Percentiles rank a stretch among this genome's conserved stretches.
Evolutionary conservation across 2,329 filamentous ascomycete species (phyloP).

Genomic region (Metarhizium anisopliae): DNA sequence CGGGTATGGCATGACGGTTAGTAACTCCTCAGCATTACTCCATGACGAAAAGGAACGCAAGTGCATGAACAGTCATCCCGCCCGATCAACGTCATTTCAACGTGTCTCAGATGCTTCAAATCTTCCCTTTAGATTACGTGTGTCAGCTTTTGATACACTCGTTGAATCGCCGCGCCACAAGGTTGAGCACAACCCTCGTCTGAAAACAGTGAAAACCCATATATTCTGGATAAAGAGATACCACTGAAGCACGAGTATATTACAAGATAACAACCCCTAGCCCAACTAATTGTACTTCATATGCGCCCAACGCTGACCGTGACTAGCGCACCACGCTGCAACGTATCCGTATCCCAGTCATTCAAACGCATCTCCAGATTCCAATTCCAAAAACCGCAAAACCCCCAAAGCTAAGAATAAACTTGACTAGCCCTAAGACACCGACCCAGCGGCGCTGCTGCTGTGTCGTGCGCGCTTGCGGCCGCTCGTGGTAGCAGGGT

Average conservation of each 20-base stretch:
- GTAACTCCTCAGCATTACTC: no score
- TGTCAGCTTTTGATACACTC: neutral
- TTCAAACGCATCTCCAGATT: neutral
- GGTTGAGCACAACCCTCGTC: neutral
- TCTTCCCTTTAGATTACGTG: neutral
- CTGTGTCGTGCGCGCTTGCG: conserved; percentile 51
- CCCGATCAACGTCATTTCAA: neutral
- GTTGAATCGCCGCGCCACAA: neutral
- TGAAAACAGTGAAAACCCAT: neutral
- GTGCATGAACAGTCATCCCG: no score
- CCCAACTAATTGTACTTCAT: neutral
- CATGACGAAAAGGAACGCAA: no score
- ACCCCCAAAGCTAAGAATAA: neutral
- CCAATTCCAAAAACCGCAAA: neutral
- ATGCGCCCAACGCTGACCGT: neutral
- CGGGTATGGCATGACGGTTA: no score
- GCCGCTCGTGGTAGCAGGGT: conserved; percentile 37
- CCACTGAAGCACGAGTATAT: neutral
- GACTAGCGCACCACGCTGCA: neutral
- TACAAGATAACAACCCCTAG: neutral
- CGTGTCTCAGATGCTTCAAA: neutral
- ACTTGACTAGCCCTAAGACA: neutral
- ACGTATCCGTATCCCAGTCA: neutral
- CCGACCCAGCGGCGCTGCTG: conserved; percentile 17
- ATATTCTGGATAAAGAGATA: neutral